These are phyloP conservation scores for Beta macrorhiza DNA, from an alignment of 179 eudicot species.

Conservation along the genomic window DNA sequence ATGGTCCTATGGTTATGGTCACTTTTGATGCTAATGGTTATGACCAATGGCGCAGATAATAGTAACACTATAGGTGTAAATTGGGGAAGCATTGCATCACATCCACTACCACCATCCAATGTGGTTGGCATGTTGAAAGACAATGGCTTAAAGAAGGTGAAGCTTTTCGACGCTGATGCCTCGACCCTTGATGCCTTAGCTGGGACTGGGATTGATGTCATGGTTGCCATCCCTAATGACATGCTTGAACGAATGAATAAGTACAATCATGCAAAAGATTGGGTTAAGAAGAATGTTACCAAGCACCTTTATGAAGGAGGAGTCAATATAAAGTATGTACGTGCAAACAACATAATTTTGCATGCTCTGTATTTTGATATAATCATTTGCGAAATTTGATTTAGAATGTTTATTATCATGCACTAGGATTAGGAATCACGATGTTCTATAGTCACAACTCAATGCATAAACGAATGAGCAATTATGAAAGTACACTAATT, in stretches of 20 bases:
- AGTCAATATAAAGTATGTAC: constrained; percentile 54
- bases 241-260: constrained; percentile 40
- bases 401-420: background rate
- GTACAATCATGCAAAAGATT: constrained; percentile 49
- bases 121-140: constrained; percentile 68
- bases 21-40: constrained; percentile 20
- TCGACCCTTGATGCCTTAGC: constrained; percentile 53
- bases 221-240: constrained; percentile 79
- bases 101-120: constrained; percentile 42
- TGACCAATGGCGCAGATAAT: constrained; percentile 16
- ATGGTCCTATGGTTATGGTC: constrained; percentile 31
- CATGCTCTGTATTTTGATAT: background rate
- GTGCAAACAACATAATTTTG: background rate
- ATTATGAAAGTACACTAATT: too few species aligned
- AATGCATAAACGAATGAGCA: too few species aligned
- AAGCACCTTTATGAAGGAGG: constrained; percentile 44
- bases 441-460: too few species aligned
- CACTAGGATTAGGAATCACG: too few species aligned
- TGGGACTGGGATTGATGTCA: constrained; percentile 65
- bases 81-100: constrained; percentile 73
- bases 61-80: constrained; percentile 56
- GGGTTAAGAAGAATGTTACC: constrained; percentile 70
- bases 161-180: constrained; percentile 70
- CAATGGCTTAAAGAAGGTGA: constrained; percentile 59
- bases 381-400: background rate